Evolutionary conservation across 2,329 filamentous ascomycete species (phyloP).

Genomic region (Acephala macrosclerotiorum): DNA sequence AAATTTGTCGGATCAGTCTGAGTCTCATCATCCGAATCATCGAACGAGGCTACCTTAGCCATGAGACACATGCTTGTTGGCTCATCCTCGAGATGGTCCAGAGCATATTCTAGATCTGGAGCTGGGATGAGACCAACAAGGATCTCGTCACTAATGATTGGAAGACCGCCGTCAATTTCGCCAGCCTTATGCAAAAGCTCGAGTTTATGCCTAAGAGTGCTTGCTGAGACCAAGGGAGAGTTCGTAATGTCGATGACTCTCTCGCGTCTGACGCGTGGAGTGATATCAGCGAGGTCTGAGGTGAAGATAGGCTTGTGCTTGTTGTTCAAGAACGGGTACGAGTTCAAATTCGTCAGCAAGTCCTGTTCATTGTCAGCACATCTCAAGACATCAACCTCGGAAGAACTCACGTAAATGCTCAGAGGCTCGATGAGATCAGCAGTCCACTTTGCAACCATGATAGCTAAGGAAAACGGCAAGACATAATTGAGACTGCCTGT

Average conservation of each 20-base stretch:
- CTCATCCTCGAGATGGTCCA: slow-evolving; percentile 85
- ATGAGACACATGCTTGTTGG: slow-evolving; percentile 80
- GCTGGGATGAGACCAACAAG: slow-evolving; percentile 92
- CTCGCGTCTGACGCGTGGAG: slow-evolving; percentile 75
- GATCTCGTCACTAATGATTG: slow-evolving; percentile 80
- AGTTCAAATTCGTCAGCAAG: slow-evolving; percentile 94
- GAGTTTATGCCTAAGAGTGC: slow-evolving; percentile 79
- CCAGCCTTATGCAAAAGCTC: slow-evolving; percentile 83
- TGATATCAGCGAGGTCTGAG: slow-evolving; percentile 85
- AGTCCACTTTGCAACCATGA: slow-evolving; percentile 97
- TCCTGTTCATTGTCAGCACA: slow-evolving; percentile 60
- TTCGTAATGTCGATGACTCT: slow-evolving; percentile 88
- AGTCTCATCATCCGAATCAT: slow-evolving; percentile 67
- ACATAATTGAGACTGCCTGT: slow-evolving; percentile 96
- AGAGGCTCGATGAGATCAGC: slow-evolving; percentile 93
- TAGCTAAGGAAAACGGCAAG: slow-evolving; percentile 88
- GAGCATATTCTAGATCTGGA: slow-evolving; percentile 90
- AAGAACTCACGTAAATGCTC: slow-evolving; percentile 79
- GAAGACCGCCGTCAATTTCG: slow-evolving; percentile 90
- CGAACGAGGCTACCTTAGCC: slow-evolving; percentile 69
- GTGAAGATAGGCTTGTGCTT: slow-evolving; percentile 94
- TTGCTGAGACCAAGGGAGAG: slow-evolving; percentile 81
- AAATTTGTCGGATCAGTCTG: slow-evolving; percentile 79
- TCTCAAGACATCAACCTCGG: background rate
- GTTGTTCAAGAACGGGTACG: slow-evolving; percentile 96